Conservation (phyloP, 495 filamentous ascomycete species). For the Neurospora tetraspora region DNA sequence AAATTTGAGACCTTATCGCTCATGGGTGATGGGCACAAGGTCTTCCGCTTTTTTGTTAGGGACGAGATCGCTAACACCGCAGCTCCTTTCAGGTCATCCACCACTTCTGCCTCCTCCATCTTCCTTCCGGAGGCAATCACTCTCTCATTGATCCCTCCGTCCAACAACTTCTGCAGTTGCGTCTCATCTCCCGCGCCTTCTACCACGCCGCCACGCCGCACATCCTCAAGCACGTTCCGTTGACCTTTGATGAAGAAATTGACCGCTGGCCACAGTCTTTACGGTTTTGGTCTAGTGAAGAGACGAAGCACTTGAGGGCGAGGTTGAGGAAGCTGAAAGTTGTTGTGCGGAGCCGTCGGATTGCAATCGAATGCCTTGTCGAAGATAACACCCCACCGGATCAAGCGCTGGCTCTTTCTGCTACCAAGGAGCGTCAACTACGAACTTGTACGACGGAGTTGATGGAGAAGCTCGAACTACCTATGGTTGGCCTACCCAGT, state of each 20-base stretch:
- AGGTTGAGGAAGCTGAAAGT: neutral
- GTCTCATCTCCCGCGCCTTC: neutral
- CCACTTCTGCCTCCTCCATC: neutral
- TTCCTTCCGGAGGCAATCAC: neutral
- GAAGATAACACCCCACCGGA: neutral
- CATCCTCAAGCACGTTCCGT: neutral
- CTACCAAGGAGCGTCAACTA: neutral
- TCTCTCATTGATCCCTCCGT: neutral
- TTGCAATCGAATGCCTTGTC: neutral
- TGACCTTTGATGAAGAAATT: neutral
- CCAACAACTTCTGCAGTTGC: neutral
- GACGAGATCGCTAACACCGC: too few relatives aligned
- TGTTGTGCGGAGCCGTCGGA: neutral
- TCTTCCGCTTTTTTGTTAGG: too few relatives aligned
- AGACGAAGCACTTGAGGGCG: neutral
- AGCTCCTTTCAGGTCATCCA: neutral
- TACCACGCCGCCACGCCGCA: neutral
- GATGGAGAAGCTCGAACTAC: neutral
- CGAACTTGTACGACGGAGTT: neutral
- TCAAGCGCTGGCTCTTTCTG: neutral
- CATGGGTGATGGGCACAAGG: too few relatives aligned
- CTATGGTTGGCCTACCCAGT: neutral
- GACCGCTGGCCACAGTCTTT: neutral
- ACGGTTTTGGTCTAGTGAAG: neutral
- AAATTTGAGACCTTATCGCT: too few relatives aligned